These are phyloP conservation scores for Ophiostoma australiae DNA, from an alignment of 2,329 filamentous ascomycete genomes.

Conservation along the genomic window DNA sequence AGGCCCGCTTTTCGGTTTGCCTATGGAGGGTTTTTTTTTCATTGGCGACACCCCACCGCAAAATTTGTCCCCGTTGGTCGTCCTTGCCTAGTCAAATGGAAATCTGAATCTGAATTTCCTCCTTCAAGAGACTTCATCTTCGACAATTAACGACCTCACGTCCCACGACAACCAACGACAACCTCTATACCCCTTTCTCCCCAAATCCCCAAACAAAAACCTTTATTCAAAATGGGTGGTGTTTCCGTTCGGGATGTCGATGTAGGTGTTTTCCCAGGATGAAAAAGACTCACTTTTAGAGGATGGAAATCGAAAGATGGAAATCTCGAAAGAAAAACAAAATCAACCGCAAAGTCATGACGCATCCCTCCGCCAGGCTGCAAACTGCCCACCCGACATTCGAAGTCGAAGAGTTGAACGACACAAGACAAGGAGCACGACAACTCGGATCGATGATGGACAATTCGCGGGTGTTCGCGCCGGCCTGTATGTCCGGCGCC, in stretches of 20 bases:
- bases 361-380: constrained; percentile 10
- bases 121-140: constrained; percentile 17
- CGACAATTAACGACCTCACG: constrained; percentile 15
- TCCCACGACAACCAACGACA: constrained; percentile 24
- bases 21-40: constrained; percentile 1
- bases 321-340: neutral
- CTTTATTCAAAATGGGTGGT: constrained; percentile 60
- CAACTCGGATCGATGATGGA: constrained; percentile 12
- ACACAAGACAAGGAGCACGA: neutral
- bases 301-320: neutral
- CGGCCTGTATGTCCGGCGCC: neutral
- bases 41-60: constrained; percentile 14
- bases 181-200: constrained; percentile 15
- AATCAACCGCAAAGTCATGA: constrained; percentile 16
- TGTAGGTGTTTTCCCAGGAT: constrained; percentile 51
- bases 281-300: constrained; percentile 15
- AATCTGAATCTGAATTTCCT: neutral
- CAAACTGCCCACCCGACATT: neutral
- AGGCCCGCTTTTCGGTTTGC: neutral
- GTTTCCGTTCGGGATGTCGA: constrained; percentile 82
- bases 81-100: neutral
- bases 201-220: constrained; percentile 21
- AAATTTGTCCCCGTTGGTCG: constrained; percentile 13
- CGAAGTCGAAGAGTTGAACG: constrained; percentile 5
- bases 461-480: neutral